These are phyloP conservation scores for Brassica hybrid DNA, from an alignment of 441 rosid species.

Conservation along the genomic window DNA sequence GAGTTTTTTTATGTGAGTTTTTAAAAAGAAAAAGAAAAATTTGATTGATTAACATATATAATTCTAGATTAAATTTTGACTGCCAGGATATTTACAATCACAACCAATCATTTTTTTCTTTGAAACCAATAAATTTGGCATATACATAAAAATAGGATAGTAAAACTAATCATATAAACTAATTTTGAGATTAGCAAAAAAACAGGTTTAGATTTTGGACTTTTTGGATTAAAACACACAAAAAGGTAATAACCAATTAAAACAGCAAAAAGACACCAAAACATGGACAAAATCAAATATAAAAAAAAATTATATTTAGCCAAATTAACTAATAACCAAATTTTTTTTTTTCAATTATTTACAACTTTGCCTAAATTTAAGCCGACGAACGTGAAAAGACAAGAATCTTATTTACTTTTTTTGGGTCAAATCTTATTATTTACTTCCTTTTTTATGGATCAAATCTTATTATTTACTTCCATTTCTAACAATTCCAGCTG, in stretches of 20 bases:
- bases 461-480: too few relatives aligned
- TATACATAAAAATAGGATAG: not conserved
- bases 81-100: too few relatives aligned
- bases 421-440: not conserved
- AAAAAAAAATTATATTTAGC: conserved; percentile 15
- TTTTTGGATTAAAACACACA: not conserved
- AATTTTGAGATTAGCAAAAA: not conserved
- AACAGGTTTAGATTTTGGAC: not conserved
- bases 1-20: too few relatives aligned
- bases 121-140: not conserved
- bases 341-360: conserved; percentile 28
- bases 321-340: conserved; percentile 28
- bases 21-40: too few relatives aligned
- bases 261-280: not conserved
- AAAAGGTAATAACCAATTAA: conserved; percentile 9
- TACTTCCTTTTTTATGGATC: not conserved
- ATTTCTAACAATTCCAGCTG: too few relatives aligned
- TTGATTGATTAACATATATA: too few relatives aligned
- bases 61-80: too few relatives aligned
- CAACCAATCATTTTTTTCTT: too few relatives aligned
- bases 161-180: not conserved
- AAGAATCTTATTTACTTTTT: not conserved
- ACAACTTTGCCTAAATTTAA: conserved; percentile 36
- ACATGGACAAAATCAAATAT: not conserved
- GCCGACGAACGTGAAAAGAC: conserved; percentile 32